A percentile compares a stretch with the other conserved stretches of the same genome.
phyloP scores from a whole-genome alignment of 257 asterid species.

The Nicotiana tabacum region DNA sequence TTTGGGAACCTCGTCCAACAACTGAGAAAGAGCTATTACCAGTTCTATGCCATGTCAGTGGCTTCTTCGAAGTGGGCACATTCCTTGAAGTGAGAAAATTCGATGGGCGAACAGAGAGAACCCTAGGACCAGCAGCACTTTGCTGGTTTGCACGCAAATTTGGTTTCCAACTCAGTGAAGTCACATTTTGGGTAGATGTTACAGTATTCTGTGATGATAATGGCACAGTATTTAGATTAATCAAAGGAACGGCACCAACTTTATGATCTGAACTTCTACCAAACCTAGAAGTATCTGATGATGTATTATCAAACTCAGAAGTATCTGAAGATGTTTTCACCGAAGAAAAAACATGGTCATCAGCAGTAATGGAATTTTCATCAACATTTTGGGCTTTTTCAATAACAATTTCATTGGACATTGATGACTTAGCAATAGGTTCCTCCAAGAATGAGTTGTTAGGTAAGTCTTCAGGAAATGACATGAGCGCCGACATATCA shows the following conservation, averaged over 20 bases:
- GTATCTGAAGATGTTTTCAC: conserved; percentile 21
- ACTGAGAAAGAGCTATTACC: conserved; percentile 30
- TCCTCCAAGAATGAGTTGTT: conserved; percentile 24
- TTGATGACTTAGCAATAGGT: conserved; percentile 16
- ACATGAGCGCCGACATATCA: conserved; percentile 28
- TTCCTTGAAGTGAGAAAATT: conserved; percentile 31
- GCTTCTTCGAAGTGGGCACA: conserved; percentile 28
- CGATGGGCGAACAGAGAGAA: conserved; percentile 33
- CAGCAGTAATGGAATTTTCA: conserved; percentile 27
- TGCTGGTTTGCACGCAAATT: conserved; percentile 32
- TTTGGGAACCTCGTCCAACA: conserved; percentile 29
- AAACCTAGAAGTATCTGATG: conserved; percentile 18
- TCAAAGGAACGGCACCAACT: neutral
- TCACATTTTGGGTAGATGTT: conserved; percentile 29
- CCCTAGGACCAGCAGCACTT: conserved; percentile 32
- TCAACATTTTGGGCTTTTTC: conserved; percentile 22
- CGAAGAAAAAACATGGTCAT: conserved; percentile 15
- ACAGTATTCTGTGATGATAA: conserved; percentile 21
- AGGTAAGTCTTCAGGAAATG: conserved; percentile 45
- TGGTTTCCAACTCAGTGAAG: conserved; percentile 31
- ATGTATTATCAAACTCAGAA: conserved; percentile 15
- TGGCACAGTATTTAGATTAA: conserved; percentile 16
- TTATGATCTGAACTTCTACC: conserved; percentile 19
- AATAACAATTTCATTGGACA: conserved; percentile 26
- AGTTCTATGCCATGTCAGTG: conserved; percentile 85